Evolutionary conservation across 1,139 yeast genomes (phyloP), one percentile per base, ranked within the genome.

Genomic region (Candida labiduridarum): DNA sequence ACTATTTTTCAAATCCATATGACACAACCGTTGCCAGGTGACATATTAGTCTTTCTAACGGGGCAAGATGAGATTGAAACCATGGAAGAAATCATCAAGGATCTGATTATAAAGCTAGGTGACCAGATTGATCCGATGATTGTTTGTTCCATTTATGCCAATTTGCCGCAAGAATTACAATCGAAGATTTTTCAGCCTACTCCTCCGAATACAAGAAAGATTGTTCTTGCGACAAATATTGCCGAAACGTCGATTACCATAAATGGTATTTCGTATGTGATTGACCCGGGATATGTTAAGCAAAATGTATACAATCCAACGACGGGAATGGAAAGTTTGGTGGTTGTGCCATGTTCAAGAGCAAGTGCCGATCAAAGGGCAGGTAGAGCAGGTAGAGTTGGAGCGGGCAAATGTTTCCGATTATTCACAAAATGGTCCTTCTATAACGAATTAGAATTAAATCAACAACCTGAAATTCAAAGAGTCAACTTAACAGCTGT

Each of bases 1-100:
- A 94, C 98, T 0, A 98, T 92, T n/a, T 75, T 94, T 57, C 98
- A 94, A 68, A 94, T 94, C 57, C 99, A 94, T 69, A 96, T 97
- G 31, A 89, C 97, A 19, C 98, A 94, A 66, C 96, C 86, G 41
- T n/a, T 38, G 22, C 41, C 41, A 6, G 99, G 99, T 52, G 99
- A 94, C 69, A 85, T 94, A 50, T 72, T 94, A 45, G 68, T 94
- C 52, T 94, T 94, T 64, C 76, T 94, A 59, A 94, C 98, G 0
- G 99, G 99, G 77, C 98, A 94, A 71, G 99, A 94, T 64, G 99
- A 94, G 70, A 94, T 94, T 67, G 99, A 94, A 72, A 98, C 92
- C 61, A 97, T 98, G 0, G 92, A 96, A 59, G 96, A 88, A 60
- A 72, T 94, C 61, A 77, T 87, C 35, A 80, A 97, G 61, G 98